These are phyloP conservation scores for Orychophragmus violaceus DNA, from an alignment of 345 rosid species.

Conservation along the genomic window DNA sequence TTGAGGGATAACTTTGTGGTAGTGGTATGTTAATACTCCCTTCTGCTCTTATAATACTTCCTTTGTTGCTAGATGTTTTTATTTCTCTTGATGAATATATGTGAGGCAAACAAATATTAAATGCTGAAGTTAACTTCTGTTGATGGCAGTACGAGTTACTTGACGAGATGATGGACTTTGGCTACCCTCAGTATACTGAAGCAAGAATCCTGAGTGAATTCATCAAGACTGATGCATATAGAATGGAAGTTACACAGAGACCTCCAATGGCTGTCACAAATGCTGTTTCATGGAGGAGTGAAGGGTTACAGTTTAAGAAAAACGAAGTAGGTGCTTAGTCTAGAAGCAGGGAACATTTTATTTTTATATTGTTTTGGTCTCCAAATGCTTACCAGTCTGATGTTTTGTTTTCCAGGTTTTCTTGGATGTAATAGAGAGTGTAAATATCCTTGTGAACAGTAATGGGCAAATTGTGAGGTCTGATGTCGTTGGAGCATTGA, in stretches of 20 bases:
- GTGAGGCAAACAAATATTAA: not conserved
- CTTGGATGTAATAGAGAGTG: constrained; percentile 91
- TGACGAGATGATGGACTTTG: constrained; percentile 89
- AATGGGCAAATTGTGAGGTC: constrained; percentile 93
- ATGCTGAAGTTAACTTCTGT: constrained; percentile 11
- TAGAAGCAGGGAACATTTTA: not conserved
- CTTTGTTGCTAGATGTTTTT: not conserved
- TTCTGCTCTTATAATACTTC: not conserved
- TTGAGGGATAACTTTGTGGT: constrained; percentile 97
- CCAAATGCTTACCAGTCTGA: constrained; percentile 4
- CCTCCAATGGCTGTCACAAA: constrained; percentile 93
- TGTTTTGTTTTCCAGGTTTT: constrained; percentile 55
- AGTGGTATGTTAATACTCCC: constrained; percentile 56
- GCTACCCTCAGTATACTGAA: constrained; percentile 77
- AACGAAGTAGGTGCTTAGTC: constrained; percentile 45
- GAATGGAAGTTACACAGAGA: constrained; percentile 76
- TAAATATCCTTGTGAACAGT: constrained; percentile 93
- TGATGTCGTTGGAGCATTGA: constrained; percentile 93
- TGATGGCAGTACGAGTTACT: constrained; percentile 74
- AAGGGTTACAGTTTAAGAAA: constrained; percentile 65
- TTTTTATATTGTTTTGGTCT: not conserved
- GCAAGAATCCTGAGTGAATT: constrained; percentile 76
- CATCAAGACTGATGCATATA: constrained; percentile 81
- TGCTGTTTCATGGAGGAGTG: constrained; percentile 87
- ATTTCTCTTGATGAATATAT: not conserved